These are phyloP conservation scores for Plasmodium reichenowi DNA, from an alignment of 169 alveolate genomes.

Conservation along the genomic window DNA sequence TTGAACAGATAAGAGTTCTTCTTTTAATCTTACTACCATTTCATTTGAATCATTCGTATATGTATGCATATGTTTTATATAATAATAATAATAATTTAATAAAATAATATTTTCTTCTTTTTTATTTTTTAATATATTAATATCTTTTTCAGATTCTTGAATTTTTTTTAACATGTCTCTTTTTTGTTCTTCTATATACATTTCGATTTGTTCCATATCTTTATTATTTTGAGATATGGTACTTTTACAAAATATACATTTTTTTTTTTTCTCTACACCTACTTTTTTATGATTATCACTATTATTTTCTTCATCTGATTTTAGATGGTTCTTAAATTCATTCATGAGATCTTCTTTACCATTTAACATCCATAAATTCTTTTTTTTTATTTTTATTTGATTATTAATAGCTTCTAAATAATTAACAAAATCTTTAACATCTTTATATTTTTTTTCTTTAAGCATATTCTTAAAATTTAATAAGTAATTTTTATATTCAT, in stretches of 20 bases:
- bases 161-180: conserved; percentile 5
- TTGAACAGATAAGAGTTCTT: conserved; percentile 15
- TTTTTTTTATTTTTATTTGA: conserved; percentile 17
- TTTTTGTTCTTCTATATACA: neutral
- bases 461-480: conserved; percentile 18
- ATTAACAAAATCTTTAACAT: neutral
- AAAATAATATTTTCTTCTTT: conserved; percentile 8
- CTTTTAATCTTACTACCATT: neutral
- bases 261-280: too few species aligned
- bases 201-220: neutral
- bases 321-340: neutral
- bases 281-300: conserved; percentile 8
- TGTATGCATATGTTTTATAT: conserved; percentile 12
- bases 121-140: conserved; percentile 13
- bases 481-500: neutral
- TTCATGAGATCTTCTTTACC: conserved; percentile 13
- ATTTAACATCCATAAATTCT: conserved; percentile 9
- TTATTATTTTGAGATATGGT: too few species aligned
- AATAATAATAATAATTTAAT: conserved; percentile 2
- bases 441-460: conserved; percentile 2
- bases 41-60: neutral
- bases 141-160: conserved; percentile 3
- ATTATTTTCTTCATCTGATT: neutral
- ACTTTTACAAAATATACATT: too few species aligned
- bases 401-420: neutral